Evolutionary conservation across 2,329 filamentous ascomycete species (phyloP), one percentile per base, ranked within the genome.

Genomic region (Diaporthe nobilis): DNA sequence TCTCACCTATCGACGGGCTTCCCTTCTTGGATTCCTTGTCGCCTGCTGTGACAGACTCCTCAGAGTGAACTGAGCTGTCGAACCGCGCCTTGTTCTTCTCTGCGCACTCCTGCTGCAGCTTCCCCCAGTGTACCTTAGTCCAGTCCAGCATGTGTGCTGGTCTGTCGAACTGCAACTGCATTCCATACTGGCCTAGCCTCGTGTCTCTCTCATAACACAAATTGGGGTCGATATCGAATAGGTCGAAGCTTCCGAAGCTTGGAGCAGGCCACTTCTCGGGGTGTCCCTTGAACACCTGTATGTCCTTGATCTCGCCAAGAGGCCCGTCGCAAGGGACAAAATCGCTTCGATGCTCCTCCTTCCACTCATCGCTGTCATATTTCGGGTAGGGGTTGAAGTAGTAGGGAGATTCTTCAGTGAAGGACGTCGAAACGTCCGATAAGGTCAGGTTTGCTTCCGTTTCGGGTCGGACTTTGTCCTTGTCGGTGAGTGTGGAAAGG

Each of bases 321-420:
- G 93, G 91, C 1, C 93, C 93, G 70, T 90, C 85, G 82, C 94
- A 96, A 2, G 92, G 83, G 8, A 91, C 87, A 79, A 93, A 91
- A 72, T 88, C 82, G 22, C 92, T 93, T 65, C 88, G 86, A 78
- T 89, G 89, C 42, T 85, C 82, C 65, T 85, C 84, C 79, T 86
- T 89, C 92, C 92, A 95, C 20, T 86, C 83, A 4, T 86, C 84
- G 70, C 88, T 89, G 80, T 94, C 93, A 84, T 95, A 94, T 22
- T 90, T 85, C 0, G 94, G 93, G 78, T 95, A 95, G 0, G 94
- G 94, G 75, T 92, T 88, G 83, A 94, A 95, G 28, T 89, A 86
- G 73, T 90, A 86, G 0, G 91, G 89, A 68, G 86, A 83, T 58
- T 88, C 84, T 17, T 83, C 81, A 72, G 81, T 87, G 79, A 88